Evolutionary conservation across 2,329 filamentous ascomycete genomes (phyloP).

Genomic region (Colletotrichum sp.): DNA sequence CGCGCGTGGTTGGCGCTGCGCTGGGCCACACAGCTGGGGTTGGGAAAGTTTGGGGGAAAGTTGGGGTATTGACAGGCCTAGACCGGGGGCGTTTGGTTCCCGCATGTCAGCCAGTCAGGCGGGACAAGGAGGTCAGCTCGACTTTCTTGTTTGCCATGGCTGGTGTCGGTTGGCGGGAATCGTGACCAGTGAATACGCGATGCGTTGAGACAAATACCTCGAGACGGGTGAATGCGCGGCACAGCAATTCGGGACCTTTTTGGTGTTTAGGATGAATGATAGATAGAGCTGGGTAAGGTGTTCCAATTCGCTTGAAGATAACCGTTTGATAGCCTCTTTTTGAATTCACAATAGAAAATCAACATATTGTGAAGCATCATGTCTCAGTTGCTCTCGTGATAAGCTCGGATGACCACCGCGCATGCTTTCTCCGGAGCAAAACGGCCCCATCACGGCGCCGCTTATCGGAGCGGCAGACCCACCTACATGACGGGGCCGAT

Average conservation of each 20-base stretch:
- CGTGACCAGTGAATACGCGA: background rate
- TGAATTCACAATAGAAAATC: background rate
- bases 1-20: background rate
- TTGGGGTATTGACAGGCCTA: slow-evolving; percentile 15
- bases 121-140: background rate
- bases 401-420: background rate
- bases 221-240: background rate
- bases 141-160: background rate
- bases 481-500: background rate
- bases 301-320: background rate
- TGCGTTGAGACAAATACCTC: background rate
- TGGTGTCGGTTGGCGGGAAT: background rate
- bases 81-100: background rate
- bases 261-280: background rate
- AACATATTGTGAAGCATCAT: background rate
- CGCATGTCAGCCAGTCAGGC: slow-evolving; percentile 10
- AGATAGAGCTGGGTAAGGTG: background rate
- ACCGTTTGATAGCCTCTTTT: background rate
- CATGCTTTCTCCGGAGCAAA: background rate
- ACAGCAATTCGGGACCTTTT: background rate
- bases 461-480: background rate
- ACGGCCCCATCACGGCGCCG: slow-evolving; percentile 10
- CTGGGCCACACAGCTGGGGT: background rate
- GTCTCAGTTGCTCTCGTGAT: background rate
- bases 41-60: slow-evolving; percentile 15